Percentiles rank a stretch among this genome's conserved stretches.
These are phyloP conservation scores for Zizania palustris DNA, from an alignment of 202 grass and related monocot species.

Conservation along the genomic window DNA sequence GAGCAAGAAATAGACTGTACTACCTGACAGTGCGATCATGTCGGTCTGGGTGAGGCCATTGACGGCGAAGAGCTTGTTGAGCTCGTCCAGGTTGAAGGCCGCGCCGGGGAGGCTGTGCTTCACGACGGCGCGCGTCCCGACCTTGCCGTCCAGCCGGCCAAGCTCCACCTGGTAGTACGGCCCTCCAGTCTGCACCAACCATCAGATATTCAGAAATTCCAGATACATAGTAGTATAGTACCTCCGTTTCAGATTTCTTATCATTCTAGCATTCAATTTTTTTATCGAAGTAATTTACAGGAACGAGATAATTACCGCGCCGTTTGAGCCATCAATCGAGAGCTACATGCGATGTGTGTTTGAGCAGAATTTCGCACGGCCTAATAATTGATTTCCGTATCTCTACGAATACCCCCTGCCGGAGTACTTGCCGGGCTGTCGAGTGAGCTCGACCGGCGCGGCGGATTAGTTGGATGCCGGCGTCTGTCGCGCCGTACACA, in stretches of 20 bases:
- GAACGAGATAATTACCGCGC: no score
- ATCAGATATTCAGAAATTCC: not conserved
- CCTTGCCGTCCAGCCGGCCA: conserved; percentile 67
- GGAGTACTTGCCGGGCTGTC: not conserved
- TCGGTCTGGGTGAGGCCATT: conserved; percentile 72
- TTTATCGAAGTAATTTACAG: no score
- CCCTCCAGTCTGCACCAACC: conserved; percentile 52
- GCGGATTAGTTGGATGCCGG: conserved; percentile 20
- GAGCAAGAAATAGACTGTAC: no score
- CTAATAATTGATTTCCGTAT: not conserved
- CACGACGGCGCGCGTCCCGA: conserved; percentile 50
- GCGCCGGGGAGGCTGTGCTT: conserved; percentile 71
- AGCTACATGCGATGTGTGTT: not conserved
- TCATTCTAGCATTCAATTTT: no score
- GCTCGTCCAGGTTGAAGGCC: conserved; percentile 53
- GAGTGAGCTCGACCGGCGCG: not conserved
- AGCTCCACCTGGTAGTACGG: conserved; percentile 75
- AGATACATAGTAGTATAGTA: no score
- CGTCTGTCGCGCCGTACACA: conserved; percentile 21
- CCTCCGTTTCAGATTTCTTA: no score
- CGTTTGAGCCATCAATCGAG: no score
- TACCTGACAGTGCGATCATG: conserved; percentile 83
- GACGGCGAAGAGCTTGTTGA: conserved; percentile 60
- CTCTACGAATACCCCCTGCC: not conserved
- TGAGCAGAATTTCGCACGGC: conserved; percentile 20